A percentile compares a stretch with the other conserved stretches of the same genome.
Evolutionary conservation across 805 yeast species (phyloP).

Genomic region (Barnettozyma populi): DNA sequence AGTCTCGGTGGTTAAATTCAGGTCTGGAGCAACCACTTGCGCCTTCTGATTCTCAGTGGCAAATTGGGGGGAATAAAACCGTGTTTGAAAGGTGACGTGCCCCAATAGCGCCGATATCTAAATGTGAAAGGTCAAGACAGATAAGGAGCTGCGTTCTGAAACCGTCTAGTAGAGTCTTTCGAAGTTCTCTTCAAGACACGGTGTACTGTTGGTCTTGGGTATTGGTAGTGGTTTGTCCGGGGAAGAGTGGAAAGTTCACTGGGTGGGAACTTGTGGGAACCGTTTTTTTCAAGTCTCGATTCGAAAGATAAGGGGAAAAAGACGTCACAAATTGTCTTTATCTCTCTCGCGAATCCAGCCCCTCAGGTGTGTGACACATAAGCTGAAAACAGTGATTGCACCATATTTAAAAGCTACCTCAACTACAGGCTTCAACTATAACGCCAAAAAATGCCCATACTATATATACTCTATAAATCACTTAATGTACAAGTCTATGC

Average conservation of each 20-base stretch:
- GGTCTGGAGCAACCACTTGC: background rate
- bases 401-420: too few species aligned
- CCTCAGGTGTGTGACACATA: background rate
- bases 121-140: background rate
- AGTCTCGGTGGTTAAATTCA: background rate
- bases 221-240: background rate
- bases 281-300: background rate
- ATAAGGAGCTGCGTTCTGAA: too few species aligned
- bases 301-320: slow-evolving; percentile 1
- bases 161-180: too few species aligned
- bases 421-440: background rate
- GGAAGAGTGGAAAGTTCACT: background rate
- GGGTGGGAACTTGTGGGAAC: background rate
- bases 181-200: too few species aligned
- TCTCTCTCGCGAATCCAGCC: background rate
- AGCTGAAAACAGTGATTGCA: background rate
- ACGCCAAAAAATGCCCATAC: background rate
- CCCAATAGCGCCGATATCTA: background rate
- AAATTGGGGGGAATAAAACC: background rate
- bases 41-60: background rate
- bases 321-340: slow-evolving; percentile 1
- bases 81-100: background rate
- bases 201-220: background rate
- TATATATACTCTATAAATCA: background rate
- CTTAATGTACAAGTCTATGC: background rate